Percentiles rank a stretch among this genome's conserved stretches.
phyloP scores from a whole-genome alignment of 208 protist species.

The Crithidia bombi region DNA sequence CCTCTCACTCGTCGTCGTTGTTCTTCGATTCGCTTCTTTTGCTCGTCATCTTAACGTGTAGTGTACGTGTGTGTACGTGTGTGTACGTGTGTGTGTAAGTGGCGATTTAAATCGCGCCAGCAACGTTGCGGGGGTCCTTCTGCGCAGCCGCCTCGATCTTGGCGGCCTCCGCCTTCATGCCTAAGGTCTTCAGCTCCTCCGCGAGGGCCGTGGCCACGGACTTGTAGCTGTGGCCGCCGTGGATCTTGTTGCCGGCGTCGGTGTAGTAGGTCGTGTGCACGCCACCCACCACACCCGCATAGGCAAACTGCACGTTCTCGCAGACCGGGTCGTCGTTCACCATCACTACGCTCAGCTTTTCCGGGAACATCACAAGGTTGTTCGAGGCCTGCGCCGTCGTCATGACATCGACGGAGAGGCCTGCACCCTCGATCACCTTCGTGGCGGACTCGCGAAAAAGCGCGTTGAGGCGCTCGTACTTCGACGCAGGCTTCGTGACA shows the following conservation, averaged over 20 bases:
- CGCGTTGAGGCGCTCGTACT: slow-evolving; percentile 73
- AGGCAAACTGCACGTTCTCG: slow-evolving; percentile 76
- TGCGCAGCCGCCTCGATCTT: slow-evolving; percentile 66
- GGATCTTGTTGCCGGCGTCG: slow-evolving; percentile 52
- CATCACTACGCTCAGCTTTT: slow-evolving; percentile 69
- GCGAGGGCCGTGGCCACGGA: slow-evolving; percentile 72
- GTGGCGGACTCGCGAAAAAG: slow-evolving; percentile 63
- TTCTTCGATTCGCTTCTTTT: too few relatives aligned
- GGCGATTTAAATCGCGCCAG: slow-evolving; percentile 46
- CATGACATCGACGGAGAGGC: slow-evolving; percentile 57
- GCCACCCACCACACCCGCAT: slow-evolving; percentile 73
- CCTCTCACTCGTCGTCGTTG: too few relatives aligned
- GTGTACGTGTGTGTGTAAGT: neutral
- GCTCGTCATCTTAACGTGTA: too few relatives aligned
- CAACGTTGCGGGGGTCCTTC: slow-evolving; percentile 65
- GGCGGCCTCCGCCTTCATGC: slow-evolving; percentile 66
- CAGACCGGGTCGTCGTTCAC: slow-evolving; percentile 71
- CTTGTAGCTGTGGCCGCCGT: slow-evolving; percentile 80
- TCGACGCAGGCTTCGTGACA: slow-evolving; percentile 73
- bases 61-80: slow-evolving; percentile 8
- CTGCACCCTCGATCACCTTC: slow-evolving; percentile 62
- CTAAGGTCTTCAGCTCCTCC: slow-evolving; percentile 65
- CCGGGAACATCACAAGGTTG: slow-evolving; percentile 74
- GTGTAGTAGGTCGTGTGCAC: slow-evolving; percentile 69
- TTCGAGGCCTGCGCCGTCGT: slow-evolving; percentile 66